Evolutionary conservation across 768 basidiomycete species (phyloP).

Genomic region (Chiua virens): DNA sequence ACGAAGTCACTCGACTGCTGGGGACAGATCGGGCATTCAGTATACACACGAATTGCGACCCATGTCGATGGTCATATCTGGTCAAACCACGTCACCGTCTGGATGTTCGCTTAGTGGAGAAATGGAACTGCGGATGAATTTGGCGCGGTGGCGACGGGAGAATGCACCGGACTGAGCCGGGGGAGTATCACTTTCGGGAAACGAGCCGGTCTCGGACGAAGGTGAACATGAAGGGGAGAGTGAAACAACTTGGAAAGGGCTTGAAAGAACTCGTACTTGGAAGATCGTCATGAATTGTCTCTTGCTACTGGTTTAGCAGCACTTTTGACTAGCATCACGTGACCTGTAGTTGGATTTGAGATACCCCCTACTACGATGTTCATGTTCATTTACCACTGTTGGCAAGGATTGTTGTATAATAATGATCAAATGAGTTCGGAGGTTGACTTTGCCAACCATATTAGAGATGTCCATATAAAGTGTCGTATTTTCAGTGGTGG

Average conservation of each 20-base stretch:
- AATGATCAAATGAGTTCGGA: too few species aligned
- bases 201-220: slow-evolving; percentile 20
- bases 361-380: slow-evolving; percentile 5
- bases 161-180: slow-evolving; percentile 31
- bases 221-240: slow-evolving; percentile 23
- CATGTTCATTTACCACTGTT: neutral
- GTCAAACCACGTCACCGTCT: slow-evolving; percentile 20
- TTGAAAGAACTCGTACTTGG: slow-evolving; percentile 33
- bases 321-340: slow-evolving; percentile 4
- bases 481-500: too few species aligned
- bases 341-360: neutral
- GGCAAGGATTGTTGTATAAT: too few species aligned
- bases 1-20: slow-evolving; percentile 34
- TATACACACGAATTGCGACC: slow-evolving; percentile 22
- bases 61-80: slow-evolving; percentile 29
- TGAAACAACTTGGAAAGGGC: slow-evolving; percentile 31
- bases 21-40: slow-evolving; percentile 19
- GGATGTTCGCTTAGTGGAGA: slow-evolving; percentile 63
- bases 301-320: too few species aligned
- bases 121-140: slow-evolving; percentile 56
- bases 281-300: slow-evolving; percentile 14
- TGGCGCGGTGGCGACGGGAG: slow-evolving; percentile 40
- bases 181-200: slow-evolving; percentile 32
- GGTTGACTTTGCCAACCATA: neutral
- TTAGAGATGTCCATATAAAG: neutral